phyloP scores from a whole-genome alignment of 2,329 filamentous ascomycete genomes.

The Monosporascus cannonballus region DNA sequence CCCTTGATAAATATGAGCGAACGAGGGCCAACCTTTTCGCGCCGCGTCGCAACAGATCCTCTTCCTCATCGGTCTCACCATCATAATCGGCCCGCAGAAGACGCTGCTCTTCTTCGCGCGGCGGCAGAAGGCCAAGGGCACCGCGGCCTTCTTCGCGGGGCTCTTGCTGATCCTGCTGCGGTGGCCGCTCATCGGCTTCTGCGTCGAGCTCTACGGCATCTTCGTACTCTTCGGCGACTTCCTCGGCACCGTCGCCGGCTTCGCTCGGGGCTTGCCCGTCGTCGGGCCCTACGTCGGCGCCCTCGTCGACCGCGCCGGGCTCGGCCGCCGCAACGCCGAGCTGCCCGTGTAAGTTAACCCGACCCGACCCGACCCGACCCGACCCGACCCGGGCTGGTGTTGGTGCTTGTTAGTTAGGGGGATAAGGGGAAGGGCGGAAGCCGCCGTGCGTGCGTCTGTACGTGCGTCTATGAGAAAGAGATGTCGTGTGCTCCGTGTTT shows the following conservation, averaged over 20 bases:
- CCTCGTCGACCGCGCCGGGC: slow-evolving; percentile 62
- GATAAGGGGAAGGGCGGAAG: no score
- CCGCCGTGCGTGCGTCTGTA: no score
- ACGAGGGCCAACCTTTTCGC: background rate
- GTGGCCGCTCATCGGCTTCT: slow-evolving; percentile 88
- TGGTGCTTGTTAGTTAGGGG: background rate
- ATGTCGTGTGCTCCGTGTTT: no score
- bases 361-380: background rate
- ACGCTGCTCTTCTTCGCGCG: slow-evolving; percentile 92
- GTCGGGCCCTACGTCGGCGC: slow-evolving; percentile 80
- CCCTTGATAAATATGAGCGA: background rate
- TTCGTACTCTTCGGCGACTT: slow-evolving; percentile 94
- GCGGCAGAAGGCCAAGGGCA: slow-evolving; percentile 87
- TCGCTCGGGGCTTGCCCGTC: slow-evolving; percentile 77
- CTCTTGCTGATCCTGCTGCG: slow-evolving; percentile 79
- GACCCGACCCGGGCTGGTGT: background rate
- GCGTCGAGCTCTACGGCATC: slow-evolving; percentile 88
- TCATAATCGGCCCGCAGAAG: slow-evolving; percentile 90
- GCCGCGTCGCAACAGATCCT: slow-evolving; percentile 61
- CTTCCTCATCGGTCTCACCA: slow-evolving; percentile 91
- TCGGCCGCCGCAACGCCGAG: slow-evolving; percentile 66
- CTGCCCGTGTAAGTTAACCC: slow-evolving; percentile 59
- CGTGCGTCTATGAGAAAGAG: no score
- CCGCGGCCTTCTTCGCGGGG: slow-evolving; percentile 77
- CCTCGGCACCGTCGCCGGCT: slow-evolving; percentile 82